phyloP scores from a whole-genome alignment of 441 rosid species.

The Gossypium schwendimanii region DNA sequence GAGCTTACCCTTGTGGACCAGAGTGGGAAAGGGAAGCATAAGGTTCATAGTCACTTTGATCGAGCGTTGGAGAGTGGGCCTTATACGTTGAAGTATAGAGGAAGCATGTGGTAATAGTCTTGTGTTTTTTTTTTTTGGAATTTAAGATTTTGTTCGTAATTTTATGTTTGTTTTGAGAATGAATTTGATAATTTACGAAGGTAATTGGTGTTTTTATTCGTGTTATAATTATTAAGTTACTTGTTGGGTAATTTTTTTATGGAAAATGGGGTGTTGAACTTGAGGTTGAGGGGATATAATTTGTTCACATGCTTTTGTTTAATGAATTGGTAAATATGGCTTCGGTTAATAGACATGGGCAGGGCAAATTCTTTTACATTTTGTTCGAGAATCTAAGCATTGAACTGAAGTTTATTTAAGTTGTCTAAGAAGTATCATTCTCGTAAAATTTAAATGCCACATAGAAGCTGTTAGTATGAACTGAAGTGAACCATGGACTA shows the following conservation, averaged over 20 bases:
- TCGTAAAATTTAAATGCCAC: neutral
- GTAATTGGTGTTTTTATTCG: neutral
- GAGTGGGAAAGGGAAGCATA: conserved; percentile 69
- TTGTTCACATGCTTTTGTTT: neutral
- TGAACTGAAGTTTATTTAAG: neutral
- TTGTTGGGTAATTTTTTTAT: neutral
- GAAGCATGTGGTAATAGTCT: conserved; percentile 73
- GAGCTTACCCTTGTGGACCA: conserved; percentile 69
- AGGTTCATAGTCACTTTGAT: conserved; percentile 75
- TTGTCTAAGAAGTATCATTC: neutral
- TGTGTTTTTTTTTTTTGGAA: neutral
- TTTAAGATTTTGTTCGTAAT: neutral
- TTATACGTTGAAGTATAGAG: conserved; percentile 62
- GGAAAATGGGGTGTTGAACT: neutral
- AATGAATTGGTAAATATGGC: neutral
- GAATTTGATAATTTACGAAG: neutral
- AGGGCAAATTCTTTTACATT: neutral
- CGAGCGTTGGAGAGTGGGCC: conserved; percentile 75
- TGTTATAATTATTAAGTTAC: neutral
- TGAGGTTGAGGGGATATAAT: neutral
- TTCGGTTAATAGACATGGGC: neutral
- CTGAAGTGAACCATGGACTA: neutral
- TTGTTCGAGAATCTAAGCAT: neutral
- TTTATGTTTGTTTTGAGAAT: neutral
- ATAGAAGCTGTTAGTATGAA: neutral